phyloP scores from a whole-genome alignment of 192 early-diverging fungal genomes.

The Cetraspora pellucida region DNA sequence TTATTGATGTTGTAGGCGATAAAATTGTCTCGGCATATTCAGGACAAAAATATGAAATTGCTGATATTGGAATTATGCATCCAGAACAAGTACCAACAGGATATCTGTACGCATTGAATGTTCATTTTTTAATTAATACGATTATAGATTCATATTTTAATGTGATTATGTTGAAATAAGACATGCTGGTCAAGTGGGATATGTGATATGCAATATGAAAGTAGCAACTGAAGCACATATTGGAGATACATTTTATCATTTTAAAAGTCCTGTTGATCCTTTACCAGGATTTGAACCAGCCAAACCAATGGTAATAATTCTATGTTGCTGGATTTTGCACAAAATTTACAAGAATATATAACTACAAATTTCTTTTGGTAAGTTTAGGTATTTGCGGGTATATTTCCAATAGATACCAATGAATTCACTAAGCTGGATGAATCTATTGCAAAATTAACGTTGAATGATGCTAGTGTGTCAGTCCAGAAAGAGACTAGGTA shows the following conservation, averaged over 20 bases:
- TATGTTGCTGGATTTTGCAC: neutral
- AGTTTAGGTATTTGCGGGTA: conserved; percentile 77
- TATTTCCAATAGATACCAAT: conserved; percentile 88
- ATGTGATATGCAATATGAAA: conserved; percentile 91
- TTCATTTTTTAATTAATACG: neutral
- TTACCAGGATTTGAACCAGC: conserved; percentile 92
- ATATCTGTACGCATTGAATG: conserved; percentile 47
- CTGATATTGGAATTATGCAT: conserved; percentile 93
- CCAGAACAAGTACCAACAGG: conserved; percentile 78
- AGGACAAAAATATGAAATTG: conserved; percentile 81
- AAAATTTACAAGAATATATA: neutral
- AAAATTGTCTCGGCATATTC: conserved; percentile 81
- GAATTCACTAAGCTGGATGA: conserved; percentile 90
- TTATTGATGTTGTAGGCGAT: conserved; percentile 57
- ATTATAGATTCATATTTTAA: neutral
- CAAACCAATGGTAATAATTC: conserved; percentile 78
- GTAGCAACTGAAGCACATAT: conserved; percentile 89
- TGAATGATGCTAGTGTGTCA: conserved; percentile 94
- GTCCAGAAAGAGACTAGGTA: conserved; percentile 80
- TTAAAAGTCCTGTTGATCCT: conserved; percentile 64
- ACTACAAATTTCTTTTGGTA: neutral
- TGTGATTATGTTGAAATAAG: conserved; percentile 33
- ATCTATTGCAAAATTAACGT: conserved; percentile 86
- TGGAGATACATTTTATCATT: conserved; percentile 91
- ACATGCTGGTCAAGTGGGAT: conserved; percentile 85